Evolutionary conservation across 495 filamentous ascomycete species (phyloP), one percentile per base, ranked within the genome.

Genomic region (Chaetomium fimeti): DNA sequence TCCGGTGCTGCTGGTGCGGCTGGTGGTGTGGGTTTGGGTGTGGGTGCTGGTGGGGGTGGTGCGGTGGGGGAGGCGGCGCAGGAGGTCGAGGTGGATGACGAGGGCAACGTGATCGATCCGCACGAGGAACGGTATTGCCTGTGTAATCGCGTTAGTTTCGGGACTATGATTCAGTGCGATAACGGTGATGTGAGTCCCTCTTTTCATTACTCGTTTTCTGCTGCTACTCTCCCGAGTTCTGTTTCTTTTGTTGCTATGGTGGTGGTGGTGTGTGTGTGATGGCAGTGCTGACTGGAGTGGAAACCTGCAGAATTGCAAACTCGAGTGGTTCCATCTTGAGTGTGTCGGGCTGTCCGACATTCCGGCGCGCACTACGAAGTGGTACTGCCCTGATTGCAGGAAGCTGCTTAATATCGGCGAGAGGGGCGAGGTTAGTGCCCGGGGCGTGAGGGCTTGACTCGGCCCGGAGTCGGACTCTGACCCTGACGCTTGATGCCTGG

Each of bases 121-220:
- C 83, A 92, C 67, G 94, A 97, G 78, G 88, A 91, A 16, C 81
- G 87, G 57, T 98, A 97, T 74, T 98, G 94, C 75, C 73, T 94
- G 15, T 98, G 94, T 75, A 89, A 92, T 63, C 84, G 93, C 61
- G 92, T 98, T 48, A 96, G 91, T 72, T 96, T 87, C 73, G 94
- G 94, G 57, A 88, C 85, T 28, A 98, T 98, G 94, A 93, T 98
- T 71, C 87, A 88, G 68, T 98, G 94, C 70, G 94, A 98, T 69
- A 96, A 95, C 71, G 77, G 79, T 60, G 87, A 95, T 81, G 93
- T 96, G 81, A 85, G 91, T 82, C 5, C 27, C 57, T 9, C 43
- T 3, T 43, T 18, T 60, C 22, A 18, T 28, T 59, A 48, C 12
- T 55, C 36, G 13, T 62, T 18, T 25, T 58, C 20, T 29, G 2